These are phyloP conservation scores for Gossypium schwendimanii DNA, from an alignment of 441 rosid species.

Conservation along the genomic window DNA sequence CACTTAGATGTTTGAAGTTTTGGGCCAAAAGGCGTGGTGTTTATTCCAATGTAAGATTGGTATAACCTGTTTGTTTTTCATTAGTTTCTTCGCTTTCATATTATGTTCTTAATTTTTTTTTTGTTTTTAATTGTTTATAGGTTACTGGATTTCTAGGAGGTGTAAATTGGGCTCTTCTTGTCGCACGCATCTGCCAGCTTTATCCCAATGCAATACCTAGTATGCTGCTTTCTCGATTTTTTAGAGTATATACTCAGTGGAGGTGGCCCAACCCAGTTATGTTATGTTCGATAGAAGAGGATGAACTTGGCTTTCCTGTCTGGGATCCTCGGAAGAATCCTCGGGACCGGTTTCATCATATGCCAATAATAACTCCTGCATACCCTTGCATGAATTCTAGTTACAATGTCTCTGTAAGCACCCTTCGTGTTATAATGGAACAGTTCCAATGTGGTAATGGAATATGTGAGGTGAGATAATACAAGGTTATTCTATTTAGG, in stretches of 20 bases:
- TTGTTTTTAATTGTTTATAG: slow-evolving; percentile 23
- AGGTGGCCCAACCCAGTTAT: slow-evolving; percentile 98
- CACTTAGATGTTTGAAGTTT: slow-evolving; percentile 76
- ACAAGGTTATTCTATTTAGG: background rate
- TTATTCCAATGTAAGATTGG: slow-evolving; percentile 61
- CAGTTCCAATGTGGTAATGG: slow-evolving; percentile 63
- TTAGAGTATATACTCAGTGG: slow-evolving; percentile 88
- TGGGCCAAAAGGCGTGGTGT: slow-evolving; percentile 93
- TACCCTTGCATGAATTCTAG: slow-evolving; percentile 82
- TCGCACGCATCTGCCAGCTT: slow-evolving; percentile 80
- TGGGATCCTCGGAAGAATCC: slow-evolving; percentile 74
- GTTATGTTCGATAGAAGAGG: slow-evolving; percentile 85
- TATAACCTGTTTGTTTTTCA: background rate
- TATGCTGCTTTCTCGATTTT: slow-evolving; percentile 83
- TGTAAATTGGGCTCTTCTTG: slow-evolving; percentile 71
- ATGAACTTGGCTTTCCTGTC: slow-evolving; percentile 70
- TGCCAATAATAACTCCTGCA: slow-evolving; percentile 80
- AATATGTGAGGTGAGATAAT: slow-evolving; percentile 45
- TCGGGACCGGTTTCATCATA: slow-evolving; percentile 56
- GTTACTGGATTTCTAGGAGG: slow-evolving; percentile 78
- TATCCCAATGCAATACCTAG: slow-evolving; percentile 92
- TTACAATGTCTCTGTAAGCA: slow-evolving; percentile 66
- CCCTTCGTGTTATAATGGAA: slow-evolving; percentile 63
- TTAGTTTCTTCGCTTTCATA: background rate
- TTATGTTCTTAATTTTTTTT: background rate